These are phyloP conservation scores for Tricholoma terreum DNA, from an alignment of 768 basidiomycete genomes.

Conservation along the genomic window DNA sequence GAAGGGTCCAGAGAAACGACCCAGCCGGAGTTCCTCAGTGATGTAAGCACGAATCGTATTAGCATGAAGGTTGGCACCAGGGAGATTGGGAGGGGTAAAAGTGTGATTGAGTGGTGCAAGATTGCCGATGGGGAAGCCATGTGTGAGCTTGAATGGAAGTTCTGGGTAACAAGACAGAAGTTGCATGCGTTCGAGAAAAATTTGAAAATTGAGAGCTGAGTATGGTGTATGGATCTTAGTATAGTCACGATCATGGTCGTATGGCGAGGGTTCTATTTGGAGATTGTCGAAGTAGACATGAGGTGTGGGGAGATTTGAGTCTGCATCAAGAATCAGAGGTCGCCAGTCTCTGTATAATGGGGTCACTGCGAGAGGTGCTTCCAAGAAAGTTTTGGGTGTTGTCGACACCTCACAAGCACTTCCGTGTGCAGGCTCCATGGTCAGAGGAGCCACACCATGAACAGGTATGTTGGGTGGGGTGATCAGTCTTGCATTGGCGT, in stretches of 20 bases:
- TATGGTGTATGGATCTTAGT: slow-evolving; percentile 5
- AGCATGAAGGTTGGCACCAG: too few species aligned
- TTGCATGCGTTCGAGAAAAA: too few species aligned
- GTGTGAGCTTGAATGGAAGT: slow-evolving; percentile 4
- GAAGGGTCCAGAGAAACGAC: too few species aligned
- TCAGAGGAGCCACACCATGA: not conserved
- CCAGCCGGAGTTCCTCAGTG: too few species aligned
- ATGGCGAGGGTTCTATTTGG: slow-evolving; percentile 1
- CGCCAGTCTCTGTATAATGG: too few species aligned
- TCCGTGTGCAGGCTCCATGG: not conserved
- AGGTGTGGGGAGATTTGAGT: slow-evolving; percentile 11
- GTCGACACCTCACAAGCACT: not conserved
- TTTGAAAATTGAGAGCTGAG: too few species aligned
- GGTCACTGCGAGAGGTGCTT: not conserved
- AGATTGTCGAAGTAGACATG: too few species aligned
- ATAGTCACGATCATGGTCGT: slow-evolving; percentile 6
- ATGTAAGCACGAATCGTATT: too few species aligned
- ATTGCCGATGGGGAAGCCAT: not conserved
- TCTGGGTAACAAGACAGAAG: not conserved
- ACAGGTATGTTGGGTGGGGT: not conserved
- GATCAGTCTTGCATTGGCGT: too few species aligned
- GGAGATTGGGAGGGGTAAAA: too few species aligned
- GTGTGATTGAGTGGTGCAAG: too few species aligned
- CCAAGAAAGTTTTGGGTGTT: not conserved
- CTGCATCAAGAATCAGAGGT: not conserved